Base-by-base conservation (phyloP, 1,284 basidiomycete species). In the Pseudozyma thailandica region DNA sequence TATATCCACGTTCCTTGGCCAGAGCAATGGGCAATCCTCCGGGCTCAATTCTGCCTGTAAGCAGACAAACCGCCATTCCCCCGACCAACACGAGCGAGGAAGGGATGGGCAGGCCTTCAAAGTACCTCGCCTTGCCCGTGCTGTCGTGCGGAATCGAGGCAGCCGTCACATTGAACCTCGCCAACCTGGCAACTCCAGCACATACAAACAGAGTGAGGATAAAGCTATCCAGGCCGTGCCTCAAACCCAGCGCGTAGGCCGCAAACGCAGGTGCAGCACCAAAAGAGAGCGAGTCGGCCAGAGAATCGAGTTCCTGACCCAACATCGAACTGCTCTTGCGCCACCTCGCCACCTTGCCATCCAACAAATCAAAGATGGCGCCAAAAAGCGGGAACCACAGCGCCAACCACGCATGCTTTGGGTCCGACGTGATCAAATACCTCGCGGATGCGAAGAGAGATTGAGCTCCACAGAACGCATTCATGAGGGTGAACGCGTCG, bases 401-500 rank as follows among this genome's bases (percentile, higher is more conserved):
- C 6, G 94, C 96, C 50, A 89, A 88, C 84, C 84, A 84, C 15
- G 75, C 74, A 46, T 80, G 77, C 62, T 88, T 87, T 6, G 81
- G 80, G 83, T 98, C 92, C 72, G 90, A 89, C 26, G 91, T 91
- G 52, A 92, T 79, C 70, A 95, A 87, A 84, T 95, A 95, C 61
- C 90, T 90, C 37, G 91, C 93, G 8, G 92, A 94, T 33, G 91
- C 94, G 83, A 95, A 95, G 72, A 99, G 87, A 38, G 94, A 97
- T 77, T 97, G 91, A 15, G 92, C 92, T 59, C 96, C 96, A 85
- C 96, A 99, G 83, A 98, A 92, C 38, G 96, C 96, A 83, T 99
- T 99, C 90, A 96, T 95, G 73, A 99, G 93, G n/a, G 95, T 99
- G 79, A 99, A 93, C 43, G 96, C 88, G 85, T 99, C 95, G 75